A percentile compares a stretch with the other conserved stretches of the same genome.
These are phyloP conservation scores for Inonotus hispidus DNA, from an alignment of 1,284 basidiomycete genomes.

Conservation along the genomic window DNA sequence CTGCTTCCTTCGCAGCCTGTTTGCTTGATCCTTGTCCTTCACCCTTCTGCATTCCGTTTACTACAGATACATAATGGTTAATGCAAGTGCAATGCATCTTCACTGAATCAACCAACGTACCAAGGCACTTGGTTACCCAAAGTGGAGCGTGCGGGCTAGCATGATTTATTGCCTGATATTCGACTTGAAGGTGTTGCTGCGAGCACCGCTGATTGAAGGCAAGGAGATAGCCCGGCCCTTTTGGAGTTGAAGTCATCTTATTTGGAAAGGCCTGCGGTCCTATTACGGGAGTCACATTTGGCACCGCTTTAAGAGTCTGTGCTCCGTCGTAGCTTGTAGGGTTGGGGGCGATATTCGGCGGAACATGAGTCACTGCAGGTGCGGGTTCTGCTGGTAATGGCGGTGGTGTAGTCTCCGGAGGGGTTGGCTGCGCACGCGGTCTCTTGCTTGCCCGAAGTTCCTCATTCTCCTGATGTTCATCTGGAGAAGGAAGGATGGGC, in stretches of 20 bases:
- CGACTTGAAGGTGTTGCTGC: conserved; percentile 54
- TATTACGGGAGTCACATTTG: background rate
- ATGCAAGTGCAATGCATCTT: background rate
- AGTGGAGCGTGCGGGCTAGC: conserved; percentile 61
- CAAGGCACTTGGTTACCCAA: conserved; percentile 61
- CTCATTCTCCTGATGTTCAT: background rate
- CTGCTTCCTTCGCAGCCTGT: conserved; percentile 25
- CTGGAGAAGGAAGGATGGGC: conserved; percentile 17
- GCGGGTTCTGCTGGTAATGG: background rate
- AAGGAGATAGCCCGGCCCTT: conserved; percentile 50
- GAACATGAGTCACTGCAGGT: background rate
- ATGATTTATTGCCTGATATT: conserved; percentile 51
- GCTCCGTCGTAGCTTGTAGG: background rate
- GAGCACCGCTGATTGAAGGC: conserved; percentile 67
- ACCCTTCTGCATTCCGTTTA: conserved; percentile 22
- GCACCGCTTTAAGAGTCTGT: background rate
- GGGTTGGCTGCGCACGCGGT: background rate
- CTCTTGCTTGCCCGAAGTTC: conserved; percentile 6
- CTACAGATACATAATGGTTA: conserved; percentile 18
- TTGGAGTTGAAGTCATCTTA: conserved; percentile 24
- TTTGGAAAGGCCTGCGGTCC: background rate
- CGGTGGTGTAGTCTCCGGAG: conserved; percentile 2
- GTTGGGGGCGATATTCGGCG: background rate
- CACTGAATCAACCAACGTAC: conserved; percentile 31
- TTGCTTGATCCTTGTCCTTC: conserved; percentile 22